phyloP scores from a whole-genome alignment of 495 filamentous ascomycete genomes.

The Annulohypoxylon nitens region DNA sequence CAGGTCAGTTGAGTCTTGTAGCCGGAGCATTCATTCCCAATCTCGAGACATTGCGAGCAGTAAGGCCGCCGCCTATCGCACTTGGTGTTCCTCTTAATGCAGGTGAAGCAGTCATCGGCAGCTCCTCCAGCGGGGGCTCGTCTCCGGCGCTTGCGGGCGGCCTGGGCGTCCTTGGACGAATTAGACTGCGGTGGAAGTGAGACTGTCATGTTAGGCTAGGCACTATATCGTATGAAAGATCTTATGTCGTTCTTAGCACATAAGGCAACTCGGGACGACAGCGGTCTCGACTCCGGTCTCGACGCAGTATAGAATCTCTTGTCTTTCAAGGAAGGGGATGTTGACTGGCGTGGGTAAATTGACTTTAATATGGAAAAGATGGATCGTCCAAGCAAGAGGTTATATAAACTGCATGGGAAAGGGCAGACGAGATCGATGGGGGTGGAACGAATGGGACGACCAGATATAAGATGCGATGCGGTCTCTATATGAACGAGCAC shows the following conservation, averaged over 20 bases:
- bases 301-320: constrained; percentile 55
- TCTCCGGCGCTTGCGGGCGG: constrained; percentile 82
- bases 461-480: constrained; percentile 48
- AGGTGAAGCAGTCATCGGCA: constrained; percentile 95
- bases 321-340: constrained; percentile 50
- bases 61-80: constrained; percentile 96
- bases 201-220: constrained; percentile 59
- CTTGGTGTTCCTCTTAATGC: constrained; percentile 81
- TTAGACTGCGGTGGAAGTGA: constrained; percentile 57
- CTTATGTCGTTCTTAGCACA: constrained; percentile 49
- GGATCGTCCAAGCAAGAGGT: constrained; percentile 51
- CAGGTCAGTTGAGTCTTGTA: constrained; percentile 98
- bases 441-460: constrained; percentile 49
- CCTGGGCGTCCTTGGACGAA: constrained; percentile 58
- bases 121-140: constrained; percentile 90
- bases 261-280: constrained; percentile 47
- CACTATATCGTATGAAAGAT: constrained; percentile 41
- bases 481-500: constrained; percentile 47
- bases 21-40: constrained; percentile 92
- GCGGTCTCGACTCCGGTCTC: constrained; percentile 49
- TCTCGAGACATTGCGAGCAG: constrained; percentile 92
- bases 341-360: constrained; percentile 63
- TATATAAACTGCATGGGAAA: constrained; percentile 53
- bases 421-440: constrained; percentile 40
- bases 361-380: constrained; percentile 60